Percentiles rank a stretch among this genome's conserved stretches.
phyloP scores from a whole-genome alignment of 2,329 filamentous ascomycete genomes.

The Parafenestella ontariensis region DNA sequence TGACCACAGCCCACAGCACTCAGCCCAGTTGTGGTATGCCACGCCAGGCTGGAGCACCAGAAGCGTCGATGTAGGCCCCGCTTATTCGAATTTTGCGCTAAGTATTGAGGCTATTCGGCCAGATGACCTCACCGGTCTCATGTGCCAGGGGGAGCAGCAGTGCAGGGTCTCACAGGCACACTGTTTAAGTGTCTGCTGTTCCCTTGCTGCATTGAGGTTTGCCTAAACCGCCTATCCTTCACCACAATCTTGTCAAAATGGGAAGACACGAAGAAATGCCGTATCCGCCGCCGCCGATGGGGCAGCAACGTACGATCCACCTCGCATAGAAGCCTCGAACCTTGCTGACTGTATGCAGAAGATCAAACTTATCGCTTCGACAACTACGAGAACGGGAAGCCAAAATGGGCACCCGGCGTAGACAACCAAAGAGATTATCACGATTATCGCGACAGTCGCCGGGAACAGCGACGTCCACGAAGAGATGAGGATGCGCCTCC shows the following conservation, averaged over 20 bases:
- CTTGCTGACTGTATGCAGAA: constrained; percentile 12
- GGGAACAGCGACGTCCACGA: constrained; percentile 27
- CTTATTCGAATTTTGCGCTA: constrained; percentile 12
- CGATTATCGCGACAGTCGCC: constrained; percentile 29
- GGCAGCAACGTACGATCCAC: constrained; percentile 20
- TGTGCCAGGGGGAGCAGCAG: constrained; percentile 9
- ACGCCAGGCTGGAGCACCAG: constrained; percentile 11
- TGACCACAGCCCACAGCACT: constrained; percentile 19
- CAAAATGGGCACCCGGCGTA: constrained; percentile 31
- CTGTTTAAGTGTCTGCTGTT: constrained; percentile 21
- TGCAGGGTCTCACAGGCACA: constrained; percentile 6
- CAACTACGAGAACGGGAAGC: constrained; percentile 38
- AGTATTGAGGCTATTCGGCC: constrained; percentile 11
- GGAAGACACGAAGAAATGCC: constrained; percentile 27
- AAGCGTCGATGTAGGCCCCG: constrained; percentile 20
- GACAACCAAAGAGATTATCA: constrained; percentile 31
- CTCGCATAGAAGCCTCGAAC: neutral
- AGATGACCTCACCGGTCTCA: constrained; percentile 24
- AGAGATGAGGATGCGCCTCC: constrained; percentile 23
- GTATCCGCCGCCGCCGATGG: constrained; percentile 25
- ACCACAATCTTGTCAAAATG: constrained; percentile 14
- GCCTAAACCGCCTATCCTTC: neutral
- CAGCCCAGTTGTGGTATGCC: constrained; percentile 21
- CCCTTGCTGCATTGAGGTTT: constrained; percentile 6
- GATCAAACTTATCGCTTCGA: constrained; percentile 36